These are phyloP conservation scores for Mycena capillaripes DNA, from an alignment of 768 basidiomycete genomes.

Conservation along the genomic window DNA sequence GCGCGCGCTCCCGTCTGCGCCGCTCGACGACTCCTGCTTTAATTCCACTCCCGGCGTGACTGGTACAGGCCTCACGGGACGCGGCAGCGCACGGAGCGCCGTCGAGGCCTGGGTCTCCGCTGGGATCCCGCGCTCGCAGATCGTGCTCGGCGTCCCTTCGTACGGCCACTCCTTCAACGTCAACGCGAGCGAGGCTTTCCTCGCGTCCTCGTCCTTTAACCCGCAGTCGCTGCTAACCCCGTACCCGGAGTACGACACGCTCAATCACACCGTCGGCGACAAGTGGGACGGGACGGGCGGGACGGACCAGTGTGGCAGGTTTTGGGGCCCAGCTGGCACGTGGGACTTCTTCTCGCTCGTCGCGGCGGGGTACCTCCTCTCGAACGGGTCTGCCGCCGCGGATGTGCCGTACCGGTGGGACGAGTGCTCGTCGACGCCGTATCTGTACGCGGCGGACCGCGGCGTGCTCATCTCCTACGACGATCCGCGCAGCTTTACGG, in stretches of 20 bases:
- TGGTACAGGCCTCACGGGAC: constrained; percentile 56
- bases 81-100: constrained; percentile 82
- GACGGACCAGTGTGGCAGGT: constrained; percentile 69
- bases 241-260: constrained; percentile 68
- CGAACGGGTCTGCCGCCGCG: constrained; percentile 60
- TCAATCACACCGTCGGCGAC: constrained; percentile 68
- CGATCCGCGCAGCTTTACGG: constrained; percentile 57
- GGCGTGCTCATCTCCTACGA: constrained; percentile 65
- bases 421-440: constrained; percentile 73
- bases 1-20: constrained; percentile 77
- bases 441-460: constrained; percentile 63
- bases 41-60: constrained; percentile 48
- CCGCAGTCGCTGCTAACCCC: constrained; percentile 49
- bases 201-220: constrained; percentile 38
- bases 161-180: constrained; percentile 89
- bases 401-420: constrained; percentile 72
- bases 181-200: constrained; percentile 57
- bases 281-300: constrained; percentile 70
- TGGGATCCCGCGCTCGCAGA: constrained; percentile 75
- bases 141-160: constrained; percentile 86
- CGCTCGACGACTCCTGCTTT: constrained; percentile 83
- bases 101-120: constrained; percentile 81
- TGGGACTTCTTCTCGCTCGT: constrained; percentile 80
- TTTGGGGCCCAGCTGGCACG: constrained; percentile 63
- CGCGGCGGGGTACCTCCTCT: constrained; percentile 64